Evolutionary conservation across 345 rosid species (phyloP), one percentile per base, ranked within the genome.

Genomic region (Diplotaxis tenuifolia): DNA sequence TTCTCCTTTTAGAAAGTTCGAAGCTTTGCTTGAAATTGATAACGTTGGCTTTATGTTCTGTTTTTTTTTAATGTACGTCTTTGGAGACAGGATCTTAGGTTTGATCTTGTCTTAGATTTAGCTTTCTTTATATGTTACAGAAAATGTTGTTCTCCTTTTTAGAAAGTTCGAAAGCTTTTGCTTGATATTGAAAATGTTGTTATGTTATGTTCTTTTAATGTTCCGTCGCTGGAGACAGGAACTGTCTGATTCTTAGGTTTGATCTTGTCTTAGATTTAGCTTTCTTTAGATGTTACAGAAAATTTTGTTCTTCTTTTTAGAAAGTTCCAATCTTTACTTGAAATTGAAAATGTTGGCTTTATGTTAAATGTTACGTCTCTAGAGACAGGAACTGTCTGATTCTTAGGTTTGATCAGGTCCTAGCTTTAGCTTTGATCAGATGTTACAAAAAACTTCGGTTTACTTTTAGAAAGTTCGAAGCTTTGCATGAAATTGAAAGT

Each of bases 271-370:
- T 19, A 19, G 31, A 3, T 14, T 49, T 52, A 40, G 15, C 20
- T 8, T 28, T 60, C 9, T 47, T 11, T 6, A 32, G 19, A 25
- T 60, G 18, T 2, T 64, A 19, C 9, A 14, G 4, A 50, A 19
- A 3, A 1, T 19, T 12, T 49, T 38, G 21, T 62, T 29, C n/a
- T n/a, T 36, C 42, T 0, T 36, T 10, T 0, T 36, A 36, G 42
- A 67, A 49, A 59, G 5, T 9, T 75, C 8, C 14, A 75, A 67
- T 34, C 42, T 62, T 67, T 56, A 20, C 0, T 67, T 47, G 66
- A 11, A 29, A 31, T 21, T 53, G 57, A 53, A 53, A 1, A 11
- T 19, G 23, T 50, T 57, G 72, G 66, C 29, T 49, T 18, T 11
- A 38, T 49, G 19, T 7, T 49, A 25, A 25, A 1, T 25, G 47